These are phyloP conservation scores for Cucurbitaria berberidis DNA, from an alignment of 2,329 filamentous ascomycete species.

Conservation along the genomic window DNA sequence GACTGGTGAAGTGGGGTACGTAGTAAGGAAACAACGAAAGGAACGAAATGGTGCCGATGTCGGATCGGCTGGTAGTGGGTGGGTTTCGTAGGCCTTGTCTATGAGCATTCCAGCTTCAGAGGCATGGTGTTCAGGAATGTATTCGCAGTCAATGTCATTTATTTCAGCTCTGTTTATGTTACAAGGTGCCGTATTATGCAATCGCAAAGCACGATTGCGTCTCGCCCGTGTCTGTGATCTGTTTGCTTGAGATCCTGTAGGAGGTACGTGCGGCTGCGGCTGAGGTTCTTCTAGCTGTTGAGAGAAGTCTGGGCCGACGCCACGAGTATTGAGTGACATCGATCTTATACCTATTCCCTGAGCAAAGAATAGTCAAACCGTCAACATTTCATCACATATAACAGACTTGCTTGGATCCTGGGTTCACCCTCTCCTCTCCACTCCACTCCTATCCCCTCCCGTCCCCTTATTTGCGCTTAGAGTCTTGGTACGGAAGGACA, in stretches of 20 bases:
- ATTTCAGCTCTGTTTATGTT: background rate
- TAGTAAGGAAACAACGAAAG: background rate
- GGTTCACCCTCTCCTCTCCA: too few relatives aligned
- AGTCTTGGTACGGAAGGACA: background rate
- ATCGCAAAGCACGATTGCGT: background rate
- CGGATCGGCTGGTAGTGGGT: background rate
- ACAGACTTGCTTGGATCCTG: too few relatives aligned
- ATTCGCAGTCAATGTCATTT: background rate
- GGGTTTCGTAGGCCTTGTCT: background rate
- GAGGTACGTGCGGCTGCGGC: background rate
- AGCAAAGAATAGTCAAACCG: background rate
- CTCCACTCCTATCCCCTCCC: too few relatives aligned
- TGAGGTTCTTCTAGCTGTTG: background rate
- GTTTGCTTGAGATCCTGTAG: background rate
- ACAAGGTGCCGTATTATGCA: background rate
- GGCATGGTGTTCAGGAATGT: background rate
- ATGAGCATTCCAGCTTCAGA: slow-evolving; percentile 3
- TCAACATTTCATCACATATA: too few relatives aligned
- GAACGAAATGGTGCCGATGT: background rate
- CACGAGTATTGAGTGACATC: too few relatives aligned
- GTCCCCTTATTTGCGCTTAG: too few relatives aligned
- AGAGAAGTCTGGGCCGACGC: too few relatives aligned
- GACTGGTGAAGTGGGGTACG: background rate
- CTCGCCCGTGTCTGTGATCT: background rate
- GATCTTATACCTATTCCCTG: background rate